Base-by-base conservation (phyloP, 257 asterid species). In the Euphrasia confusa region DNA sequence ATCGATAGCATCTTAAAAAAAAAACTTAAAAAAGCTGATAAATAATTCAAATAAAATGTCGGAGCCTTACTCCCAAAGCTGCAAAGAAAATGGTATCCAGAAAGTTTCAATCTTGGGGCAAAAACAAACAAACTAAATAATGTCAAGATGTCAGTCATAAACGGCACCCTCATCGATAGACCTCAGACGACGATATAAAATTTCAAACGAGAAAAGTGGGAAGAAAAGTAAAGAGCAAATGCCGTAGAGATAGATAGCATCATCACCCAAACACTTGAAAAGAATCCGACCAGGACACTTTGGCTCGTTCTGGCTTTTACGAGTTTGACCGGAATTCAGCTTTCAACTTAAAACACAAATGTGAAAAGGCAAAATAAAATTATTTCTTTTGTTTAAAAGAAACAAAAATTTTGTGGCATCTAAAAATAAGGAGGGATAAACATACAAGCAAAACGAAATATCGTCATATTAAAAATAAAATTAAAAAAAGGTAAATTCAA, bases 371-470 rank as follows among this genome's bases (percentile, higher is more conserved):
- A 55, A 56, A 72, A 72, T 58, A 64, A 62, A 68, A 60, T 64
- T 56, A 64, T 61, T 65, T 68, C 68, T 33, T 50, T 60, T 54
- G 55, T 63, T 18, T 42, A 68, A 69, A 57, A 33, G 71, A 65
- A 62, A 63, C 62, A 60, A 69, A 71, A 77, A 72, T 33, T 58
- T 68, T 68, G 63, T 61, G 61, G 72, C 54, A 69, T 52, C 78
- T 64, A 73, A 64, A 78, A 78, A 72, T 50, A 69, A 65, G 70
- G 74, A 60, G 64, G 49, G 61, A 49, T 26, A 10, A 11, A 70
- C 61, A 67, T 71, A 73, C 75, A 69, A 70, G 79, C 63, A 77
- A 58, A 71, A 61, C 32, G 17, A 7, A 15, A 49, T 15, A 15
- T n/a, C 13, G 35, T 69, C 68, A 70, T 47, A 37, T 61, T 66